Base-by-base conservation (phyloP, 305 asterid genomes). In the Fraxinus floribunda region DNA sequence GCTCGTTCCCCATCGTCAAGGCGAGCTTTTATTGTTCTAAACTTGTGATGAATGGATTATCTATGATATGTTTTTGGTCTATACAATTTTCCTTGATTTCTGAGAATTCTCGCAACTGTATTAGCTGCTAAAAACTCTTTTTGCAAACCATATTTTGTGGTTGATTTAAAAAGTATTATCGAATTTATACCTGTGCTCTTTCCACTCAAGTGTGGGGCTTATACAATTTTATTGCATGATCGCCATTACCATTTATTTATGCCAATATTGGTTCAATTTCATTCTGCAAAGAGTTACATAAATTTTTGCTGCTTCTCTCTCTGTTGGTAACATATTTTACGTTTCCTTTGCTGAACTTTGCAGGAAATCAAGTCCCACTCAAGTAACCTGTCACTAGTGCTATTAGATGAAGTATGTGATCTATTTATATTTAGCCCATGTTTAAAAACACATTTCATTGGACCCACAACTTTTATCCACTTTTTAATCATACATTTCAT, bases 311-410 rank as follows among this genome's bases (percentile, higher is more conserved):
- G 78, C 49, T 79, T 30, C 76, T 87, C 70, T 78, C 78, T 79
- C 72, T 24, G 77, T 76, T 66, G 82, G 35, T 18, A 75, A 41
- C 76, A 77, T 46, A 75, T 66, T 78, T 76, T 78, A 55, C n/a
- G 64, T 77, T 84, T 87, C 84, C 79, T 80, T 79, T 79, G 75
- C 66, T 44, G 55, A 81, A 83, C 76, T 80, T 80, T 89, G 92
- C 98, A 96, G 99, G 97, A 95, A 81, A 94, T 94, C 86, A 93
- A 84, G 88, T 87, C 93, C 81, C 92, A 91, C 75, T 90, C 98
- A 78, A 93, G 97, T 81, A 86, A 79, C 82, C 89, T 83, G 84
- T 97, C 99, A 16, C 76, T 97, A 79, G 98, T 95, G 85, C 95
- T 97, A 88, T 81, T 97, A 89, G 99, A 97, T 86, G 99, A 94